Evolutionary conservation across 2,329 filamentous ascomycete genomes (phyloP).

Genomic region (Periconia digitata): DNA sequence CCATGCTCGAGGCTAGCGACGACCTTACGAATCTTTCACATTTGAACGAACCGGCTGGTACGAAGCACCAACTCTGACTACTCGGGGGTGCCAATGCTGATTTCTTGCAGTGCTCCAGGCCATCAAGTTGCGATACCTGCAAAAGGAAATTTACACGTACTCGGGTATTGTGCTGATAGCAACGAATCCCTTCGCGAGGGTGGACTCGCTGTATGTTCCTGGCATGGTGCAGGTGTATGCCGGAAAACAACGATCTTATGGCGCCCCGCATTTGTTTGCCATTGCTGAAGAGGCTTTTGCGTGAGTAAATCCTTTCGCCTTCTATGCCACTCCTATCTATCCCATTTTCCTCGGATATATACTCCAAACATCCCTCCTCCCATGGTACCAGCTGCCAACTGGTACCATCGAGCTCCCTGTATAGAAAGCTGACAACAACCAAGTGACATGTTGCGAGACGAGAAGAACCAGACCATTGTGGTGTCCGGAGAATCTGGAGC

Average conservation of each 20-base stretch:
- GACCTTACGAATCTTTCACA: conserved; percentile 97
- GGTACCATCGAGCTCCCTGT: not conserved
- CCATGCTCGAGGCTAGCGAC: conserved; percentile 97
- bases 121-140: conserved; percentile 92
- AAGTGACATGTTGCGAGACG: conserved; percentile 95
- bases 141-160: conserved; percentile 99
- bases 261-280: conserved; percentile 96
- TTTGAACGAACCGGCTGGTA: conserved; percentile 97
- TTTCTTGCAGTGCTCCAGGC: conserved; percentile 79
- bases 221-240: conserved; percentile 99
- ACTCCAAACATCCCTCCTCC: not conserved
- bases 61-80: conserved; percentile 20
- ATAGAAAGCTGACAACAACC: conserved; percentile 15
- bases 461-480: conserved; percentile 95
- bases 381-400: not conserved
- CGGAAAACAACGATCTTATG: conserved; percentile 92
- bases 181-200: conserved; percentile 94
- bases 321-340: no score
- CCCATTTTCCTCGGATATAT: no score
- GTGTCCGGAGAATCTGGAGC: conserved; percentile 99
- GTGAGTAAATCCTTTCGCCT: conserved; percentile 61
- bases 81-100: conserved; percentile 26
- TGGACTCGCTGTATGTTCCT: conserved; percentile 96
- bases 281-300: conserved; percentile 99
- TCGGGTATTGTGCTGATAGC: conserved; percentile 98